These are phyloP conservation scores for Alternaria panax DNA, from an alignment of 2,329 filamentous ascomycete species.

Conservation along the genomic window DNA sequence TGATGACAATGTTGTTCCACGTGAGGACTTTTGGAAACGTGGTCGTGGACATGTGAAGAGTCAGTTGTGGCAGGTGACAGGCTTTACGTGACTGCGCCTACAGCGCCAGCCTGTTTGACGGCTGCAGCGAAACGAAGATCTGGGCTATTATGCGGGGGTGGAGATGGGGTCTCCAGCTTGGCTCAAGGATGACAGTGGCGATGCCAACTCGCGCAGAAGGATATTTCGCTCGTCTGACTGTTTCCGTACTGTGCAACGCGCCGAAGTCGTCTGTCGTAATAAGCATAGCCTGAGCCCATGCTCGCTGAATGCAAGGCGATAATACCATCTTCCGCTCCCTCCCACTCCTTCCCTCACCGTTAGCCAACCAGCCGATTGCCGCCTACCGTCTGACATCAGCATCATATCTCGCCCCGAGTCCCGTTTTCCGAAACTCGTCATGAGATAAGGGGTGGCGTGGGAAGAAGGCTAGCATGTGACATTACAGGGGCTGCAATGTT, in stretches of 20 bases:
- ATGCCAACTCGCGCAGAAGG: background rate
- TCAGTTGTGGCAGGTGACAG: background rate
- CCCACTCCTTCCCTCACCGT: constrained; percentile 20
- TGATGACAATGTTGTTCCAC: background rate
- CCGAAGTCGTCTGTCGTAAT: background rate
- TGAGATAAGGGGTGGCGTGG: background rate
- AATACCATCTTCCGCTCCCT: constrained; percentile 10
- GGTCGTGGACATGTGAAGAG: background rate
- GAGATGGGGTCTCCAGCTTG: background rate
- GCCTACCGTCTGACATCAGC: constrained; percentile 24
- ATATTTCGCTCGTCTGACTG: background rate
- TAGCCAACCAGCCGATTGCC: constrained; percentile 5
- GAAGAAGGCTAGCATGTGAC: background rate
- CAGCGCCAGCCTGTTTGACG: background rate
- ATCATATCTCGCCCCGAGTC: constrained; percentile 4
- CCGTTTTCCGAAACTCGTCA: background rate
- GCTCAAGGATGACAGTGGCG: background rate
- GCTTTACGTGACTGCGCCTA: background rate
- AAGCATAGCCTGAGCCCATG: background rate
- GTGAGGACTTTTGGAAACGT: background rate
- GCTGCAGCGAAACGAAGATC: background rate
- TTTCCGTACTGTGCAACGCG: background rate
- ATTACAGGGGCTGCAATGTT: background rate
- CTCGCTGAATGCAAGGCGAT: background rate
- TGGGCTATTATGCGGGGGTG: constrained; percentile 8